These are phyloP conservation scores for Phanerochaete sordida DNA, from an alignment of 768 basidiomycete species.

Conservation along the genomic window DNA sequence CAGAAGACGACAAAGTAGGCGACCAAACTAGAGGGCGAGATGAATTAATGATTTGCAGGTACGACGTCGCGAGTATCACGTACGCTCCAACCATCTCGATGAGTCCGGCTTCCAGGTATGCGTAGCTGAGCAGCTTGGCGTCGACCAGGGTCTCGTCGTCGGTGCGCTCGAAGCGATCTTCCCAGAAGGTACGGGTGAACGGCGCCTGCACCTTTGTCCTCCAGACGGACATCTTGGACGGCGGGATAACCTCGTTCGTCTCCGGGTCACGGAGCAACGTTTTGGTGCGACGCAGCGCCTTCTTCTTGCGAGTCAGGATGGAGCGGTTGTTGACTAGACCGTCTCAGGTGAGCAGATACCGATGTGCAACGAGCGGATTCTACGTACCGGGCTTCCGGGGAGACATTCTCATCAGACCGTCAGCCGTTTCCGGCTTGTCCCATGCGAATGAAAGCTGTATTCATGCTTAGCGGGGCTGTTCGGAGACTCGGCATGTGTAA, in stretches of 20 bases:
- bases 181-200: slow-evolving; percentile 59
- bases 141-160: slow-evolving; percentile 64
- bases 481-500: neutral
- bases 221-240: slow-evolving; percentile 37
- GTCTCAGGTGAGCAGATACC: too few relatives aligned
- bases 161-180: slow-evolving; percentile 46
- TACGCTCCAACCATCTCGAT: slow-evolving; percentile 57
- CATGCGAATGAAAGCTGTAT: slow-evolving; percentile 60
- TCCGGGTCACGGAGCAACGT: slow-evolving; percentile 53
- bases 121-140: slow-evolving; percentile 56
- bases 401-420: slow-evolving; percentile 63
- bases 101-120: slow-evolving; percentile 62
- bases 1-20: slow-evolving; percentile 67
- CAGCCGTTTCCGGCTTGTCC: slow-evolving; percentile 63
- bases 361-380: too few relatives aligned
- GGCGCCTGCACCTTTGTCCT: slow-evolving; percentile 42
- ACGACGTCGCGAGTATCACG: slow-evolving; percentile 20
- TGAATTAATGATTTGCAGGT: neutral
- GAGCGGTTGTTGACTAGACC: slow-evolving; percentile 52
- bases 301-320: slow-evolving; percentile 48
- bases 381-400: slow-evolving; percentile 61
- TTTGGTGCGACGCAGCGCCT: slow-evolving; percentile 53
- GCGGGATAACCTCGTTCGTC: slow-evolving; percentile 39
- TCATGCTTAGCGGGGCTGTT: neutral
- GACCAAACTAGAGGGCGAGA: slow-evolving; percentile 38